These are phyloP conservation scores for Poa annua DNA, from an alignment of 176 grass and related monocot species.

Conservation along the genomic window DNA sequence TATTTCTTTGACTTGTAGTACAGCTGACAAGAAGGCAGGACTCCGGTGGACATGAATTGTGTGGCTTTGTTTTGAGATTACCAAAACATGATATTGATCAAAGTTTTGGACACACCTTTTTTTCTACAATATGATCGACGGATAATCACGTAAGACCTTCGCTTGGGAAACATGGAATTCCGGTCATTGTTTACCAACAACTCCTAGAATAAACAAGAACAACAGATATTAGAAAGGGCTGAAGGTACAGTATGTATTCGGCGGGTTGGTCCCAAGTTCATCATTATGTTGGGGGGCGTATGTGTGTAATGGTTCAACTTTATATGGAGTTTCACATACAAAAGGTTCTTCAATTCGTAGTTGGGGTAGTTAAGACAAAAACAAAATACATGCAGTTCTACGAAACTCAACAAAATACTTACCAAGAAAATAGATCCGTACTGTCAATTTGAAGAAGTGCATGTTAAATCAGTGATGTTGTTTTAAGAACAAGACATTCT, in stretches of 20 bases:
- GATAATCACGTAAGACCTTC: too few relatives aligned
- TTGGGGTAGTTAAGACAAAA: neutral
- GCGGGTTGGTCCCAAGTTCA: neutral
- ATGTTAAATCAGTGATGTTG: neutral
- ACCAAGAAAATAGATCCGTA: neutral
- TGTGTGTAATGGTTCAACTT: neutral
- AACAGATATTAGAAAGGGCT: neutral
- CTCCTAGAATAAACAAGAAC: neutral
- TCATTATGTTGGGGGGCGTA: neutral
- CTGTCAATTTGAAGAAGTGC: neutral
- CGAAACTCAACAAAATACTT: neutral
- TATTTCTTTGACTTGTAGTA: conserved; percentile 74
- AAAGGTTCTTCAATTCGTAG: neutral
- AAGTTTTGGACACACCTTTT: neutral
- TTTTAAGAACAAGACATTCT: neutral
- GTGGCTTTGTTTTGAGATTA: conserved; percentile 16
- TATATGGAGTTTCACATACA: neutral
- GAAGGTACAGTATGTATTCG: neutral
- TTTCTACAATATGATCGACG: conserved; percentile 11
- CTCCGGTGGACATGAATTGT: conserved; percentile 68
- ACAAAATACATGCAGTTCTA: conserved; percentile 3
- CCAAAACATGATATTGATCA: neutral
- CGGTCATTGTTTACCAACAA: neutral
- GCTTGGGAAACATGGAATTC: too few relatives aligned
- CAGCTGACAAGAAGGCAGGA: conserved; percentile 71